Evolutionary conservation across 495 filamentous ascomycete species (phyloP).

Genomic region (Tricharina praecox): DNA sequence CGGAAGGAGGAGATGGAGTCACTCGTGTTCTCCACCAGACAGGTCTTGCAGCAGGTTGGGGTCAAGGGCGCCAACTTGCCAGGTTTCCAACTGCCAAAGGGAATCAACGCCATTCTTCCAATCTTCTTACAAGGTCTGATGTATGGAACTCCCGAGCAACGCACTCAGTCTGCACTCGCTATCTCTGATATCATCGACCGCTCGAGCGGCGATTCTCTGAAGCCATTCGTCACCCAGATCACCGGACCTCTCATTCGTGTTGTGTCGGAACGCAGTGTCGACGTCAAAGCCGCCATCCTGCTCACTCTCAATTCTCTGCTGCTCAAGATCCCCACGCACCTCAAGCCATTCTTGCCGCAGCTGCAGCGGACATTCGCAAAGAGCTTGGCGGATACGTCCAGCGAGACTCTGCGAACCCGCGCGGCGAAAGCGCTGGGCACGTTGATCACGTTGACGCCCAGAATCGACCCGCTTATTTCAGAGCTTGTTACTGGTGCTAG

Average conservation of each 20-base stretch:
- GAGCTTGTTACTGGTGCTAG: conserved; percentile 89
- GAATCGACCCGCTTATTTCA: conserved; percentile 78
- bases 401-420: conserved; percentile 67
- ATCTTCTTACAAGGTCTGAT: conserved; percentile 97
- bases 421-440: conserved; percentile 95
- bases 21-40: conserved; percentile 69
- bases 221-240: conserved; percentile 90
- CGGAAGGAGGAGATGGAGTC: conserved; percentile 98
- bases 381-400: conserved; percentile 80
- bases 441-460: conserved; percentile 84
- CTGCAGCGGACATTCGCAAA: conserved; percentile 94
- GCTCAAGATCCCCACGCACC: conserved; percentile 86
- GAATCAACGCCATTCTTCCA: conserved; percentile 87
- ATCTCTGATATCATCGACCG: conserved; percentile 92
- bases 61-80: conserved; percentile 69
- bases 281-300: conserved; percentile 89
- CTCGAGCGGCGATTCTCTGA: conserved; percentile 64
- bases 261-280: conserved; percentile 82
- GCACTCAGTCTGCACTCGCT: conserved; percentile 76
- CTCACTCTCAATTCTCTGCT: conserved; percentile 86
- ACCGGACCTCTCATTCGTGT: conserved; percentile 94
- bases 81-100: conserved; percentile 87
- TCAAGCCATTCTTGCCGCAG: conserved; percentile 94
- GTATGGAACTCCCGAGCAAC: conserved; percentile 82
- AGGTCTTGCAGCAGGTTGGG: conserved; percentile 70